A percentile compares a stretch with the other conserved stretches of the same genome.
phyloP scores from a whole-genome alignment of 352 stramenopile species.

The Phytophthora ohioensis region DNA sequence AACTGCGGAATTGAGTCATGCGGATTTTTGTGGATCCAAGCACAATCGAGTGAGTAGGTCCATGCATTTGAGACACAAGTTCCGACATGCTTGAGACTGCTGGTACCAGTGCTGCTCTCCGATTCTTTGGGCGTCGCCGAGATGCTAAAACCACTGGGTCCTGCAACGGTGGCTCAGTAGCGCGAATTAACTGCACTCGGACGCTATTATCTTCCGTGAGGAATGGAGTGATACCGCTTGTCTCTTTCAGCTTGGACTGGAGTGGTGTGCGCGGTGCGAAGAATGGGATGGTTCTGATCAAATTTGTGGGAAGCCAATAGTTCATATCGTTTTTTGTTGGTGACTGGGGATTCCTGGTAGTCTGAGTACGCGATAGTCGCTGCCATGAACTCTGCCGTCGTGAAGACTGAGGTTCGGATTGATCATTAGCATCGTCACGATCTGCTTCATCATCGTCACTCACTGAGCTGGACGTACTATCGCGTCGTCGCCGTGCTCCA shows the following conservation, averaged over 20 bases:
- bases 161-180: slow-evolving; percentile 75
- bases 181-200: slow-evolving; percentile 77
- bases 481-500: slow-evolving; percentile 46
- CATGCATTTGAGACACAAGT: slow-evolving; percentile 48
- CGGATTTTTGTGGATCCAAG: slow-evolving; percentile 80
- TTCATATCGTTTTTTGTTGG: slow-evolving; percentile 43
- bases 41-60: slow-evolving; percentile 54
- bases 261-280: slow-evolving; percentile 79
- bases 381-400: slow-evolving; percentile 8
- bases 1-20: slow-evolving; percentile 82
- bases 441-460: slow-evolving; percentile 47
- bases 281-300: slow-evolving; percentile 83
- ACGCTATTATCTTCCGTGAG: slow-evolving; percentile 81
- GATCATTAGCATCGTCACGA: slow-evolving; percentile 19
- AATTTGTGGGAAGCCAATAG: slow-evolving; percentile 81
- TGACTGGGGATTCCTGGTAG: background rate
- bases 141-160: slow-evolving; percentile 46
- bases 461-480: slow-evolving; percentile 38
- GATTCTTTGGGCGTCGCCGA: slow-evolving; percentile 41
- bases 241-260: slow-evolving; percentile 81
- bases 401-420: slow-evolving; percentile 22
- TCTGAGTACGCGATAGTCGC: slow-evolving; percentile 16
- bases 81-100: slow-evolving; percentile 36
- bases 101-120: slow-evolving; percentile 54
- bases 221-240: slow-evolving; percentile 69